These are phyloP conservation scores for Cytidiella melzeri DNA, from an alignment of 768 basidiomycete genomes.

Conservation along the genomic window DNA sequence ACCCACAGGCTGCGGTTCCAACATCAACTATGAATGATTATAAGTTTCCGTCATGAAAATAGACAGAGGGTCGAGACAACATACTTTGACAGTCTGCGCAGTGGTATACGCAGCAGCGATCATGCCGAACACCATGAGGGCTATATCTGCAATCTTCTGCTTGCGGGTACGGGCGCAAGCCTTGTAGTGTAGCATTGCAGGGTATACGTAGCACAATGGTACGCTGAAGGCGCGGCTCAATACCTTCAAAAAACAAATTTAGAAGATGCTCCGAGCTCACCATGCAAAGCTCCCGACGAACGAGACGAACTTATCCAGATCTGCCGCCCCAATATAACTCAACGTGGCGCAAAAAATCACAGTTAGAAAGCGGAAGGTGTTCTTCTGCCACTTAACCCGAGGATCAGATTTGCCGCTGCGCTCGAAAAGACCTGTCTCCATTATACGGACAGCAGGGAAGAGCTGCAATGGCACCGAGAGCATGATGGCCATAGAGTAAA, in stretches of 20 bases:
- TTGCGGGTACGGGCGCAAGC: constrained; percentile 69
- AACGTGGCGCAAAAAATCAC: constrained; percentile 79
- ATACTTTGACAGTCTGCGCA: constrained; percentile 64
- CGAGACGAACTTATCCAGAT: constrained; percentile 94
- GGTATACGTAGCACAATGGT: constrained; percentile 91
- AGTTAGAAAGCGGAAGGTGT: constrained; percentile 70
- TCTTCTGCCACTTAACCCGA: constrained; percentile 95
- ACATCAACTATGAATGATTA: constrained; percentile 47
- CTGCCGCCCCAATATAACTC: constrained; percentile 76
- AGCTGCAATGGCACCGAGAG: constrained; percentile 91
- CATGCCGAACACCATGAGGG: constrained; percentile 71
- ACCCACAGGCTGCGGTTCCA: constrained; percentile 38
- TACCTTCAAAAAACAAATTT: no score
- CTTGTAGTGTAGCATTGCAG: constrained; percentile 87
- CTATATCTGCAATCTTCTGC: constrained; percentile 63
- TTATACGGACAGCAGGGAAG: constrained; percentile 95
- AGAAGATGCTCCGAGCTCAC: constrained; percentile 38
- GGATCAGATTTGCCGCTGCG: constrained; percentile 77
- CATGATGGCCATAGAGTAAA: constrained; percentile 90
- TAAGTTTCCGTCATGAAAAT: constrained; percentile 3
- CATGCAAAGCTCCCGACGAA: constrained; percentile 93
- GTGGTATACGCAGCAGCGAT: constrained; percentile 75
- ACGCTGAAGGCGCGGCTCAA: constrained; percentile 48
- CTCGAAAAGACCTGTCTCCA: constrained; percentile 92
- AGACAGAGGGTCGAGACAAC: constrained; percentile 14